Evolutionary conservation across 192 early-diverging fungal species (phyloP), one percentile per base, ranked within the genome.

Genomic region (Coemansia sp.): DNA sequence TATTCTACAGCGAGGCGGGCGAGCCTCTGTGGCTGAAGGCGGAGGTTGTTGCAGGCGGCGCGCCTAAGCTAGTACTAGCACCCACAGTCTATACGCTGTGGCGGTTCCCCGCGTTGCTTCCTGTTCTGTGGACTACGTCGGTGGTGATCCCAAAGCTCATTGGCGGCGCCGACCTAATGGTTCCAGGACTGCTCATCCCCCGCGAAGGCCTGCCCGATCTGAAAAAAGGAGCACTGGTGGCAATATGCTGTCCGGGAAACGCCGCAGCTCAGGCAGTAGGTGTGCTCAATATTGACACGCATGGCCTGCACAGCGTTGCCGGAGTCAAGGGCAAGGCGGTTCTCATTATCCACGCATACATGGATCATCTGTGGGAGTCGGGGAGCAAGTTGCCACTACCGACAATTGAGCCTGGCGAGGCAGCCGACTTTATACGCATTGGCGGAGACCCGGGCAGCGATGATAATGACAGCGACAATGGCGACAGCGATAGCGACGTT

Each of bases 321-420:
- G 85, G 85, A 8, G 87, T 77, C 47, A 93, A 91, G 70, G 96
- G 96, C 12, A 93, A 94, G 63, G 94, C 91, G 0, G 89, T 98
- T 1, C 64, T 89, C 64, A 80, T 94, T 24, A 60, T 91, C 15
- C 94, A 95, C 65, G 87, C 89, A 3, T 89, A 87, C 65, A 83
- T 86, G 35, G 96, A 98, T 82, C 73, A 81, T 47, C 73, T 98
- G 62, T 98, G 94, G 94, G 67, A 82, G 17, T 74, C 90, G 60
- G 94, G 94, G 7, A 81, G 71, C 67, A 92, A 92, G 78, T 71
- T 68, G 4, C 73, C 83, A 2, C 85, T 89, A 8, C 89, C 92
- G 6, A 71, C 77, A 35, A 65, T 85, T n/a, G 63, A 61, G 2
- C n/a, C n/a, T 56, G 25, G 8, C 6, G 12, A 10, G n/a, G 27